Base-by-base conservation (phyloP, 768 basidiomycete genomes). In the Xerocomellus intermedius region DNA sequence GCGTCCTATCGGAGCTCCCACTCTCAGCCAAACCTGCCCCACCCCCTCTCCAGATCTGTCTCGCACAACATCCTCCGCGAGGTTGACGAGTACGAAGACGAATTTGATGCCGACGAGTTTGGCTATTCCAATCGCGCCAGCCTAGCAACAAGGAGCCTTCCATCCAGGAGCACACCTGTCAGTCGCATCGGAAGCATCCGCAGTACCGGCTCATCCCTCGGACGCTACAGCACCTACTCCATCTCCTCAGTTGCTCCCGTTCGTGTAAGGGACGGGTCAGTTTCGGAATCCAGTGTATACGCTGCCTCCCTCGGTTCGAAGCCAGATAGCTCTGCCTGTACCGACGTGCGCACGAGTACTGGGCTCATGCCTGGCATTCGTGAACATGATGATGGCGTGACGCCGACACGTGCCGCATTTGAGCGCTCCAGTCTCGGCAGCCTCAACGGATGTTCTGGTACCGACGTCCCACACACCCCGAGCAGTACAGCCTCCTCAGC, bases 31-130 rank as follows among this genome's bases (percentile, higher is more conserved):
- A 39, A 42, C 13, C 54, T 57, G 0, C 10, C 61, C 14, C 55
- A 60, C 6, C 63, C 69, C 5, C 50, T 71, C 28, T 50, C 67
- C 8, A 55, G 65, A 4, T 73, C 69, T 32, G 60, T 67, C 19
- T 71, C 71, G 0, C 69, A 71, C 42, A 60, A 16, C 42, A 43
- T 71, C 54, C 70, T 73, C 21, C 70, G 68, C 43, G 66, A 72
- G 33, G 60, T 38, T 10, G 68, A 70, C 46, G 71, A 71, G 48
- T 24, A 22, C 21, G 62, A 60, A 9, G 9, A 19, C 14, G 53
- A 33, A 16, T 21, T 32, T 17, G 42, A 54, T 1, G 24, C 42
- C 8, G 64, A 67, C 38, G 72, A 73, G 6, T 67, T 73, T 28
- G 71, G 70, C 3, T 28, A 41, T n/a, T 33, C 55, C 4, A 39